phyloP scores from a whole-genome alignment of 148 eudicot genomes.

The Vaccinium vitisidaea region DNA sequence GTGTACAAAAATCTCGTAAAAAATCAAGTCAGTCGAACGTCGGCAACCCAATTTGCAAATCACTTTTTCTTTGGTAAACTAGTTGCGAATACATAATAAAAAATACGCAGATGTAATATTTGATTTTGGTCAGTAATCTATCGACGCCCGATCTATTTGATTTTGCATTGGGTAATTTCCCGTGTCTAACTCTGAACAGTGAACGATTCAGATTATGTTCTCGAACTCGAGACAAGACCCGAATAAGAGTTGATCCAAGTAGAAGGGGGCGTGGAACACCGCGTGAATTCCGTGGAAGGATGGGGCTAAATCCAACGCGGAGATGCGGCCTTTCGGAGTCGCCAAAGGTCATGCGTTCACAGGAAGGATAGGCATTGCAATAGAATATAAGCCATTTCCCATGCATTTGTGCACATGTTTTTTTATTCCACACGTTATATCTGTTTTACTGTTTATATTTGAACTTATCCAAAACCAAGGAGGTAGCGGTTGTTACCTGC shows the following conservation, averaged over 20 bases:
- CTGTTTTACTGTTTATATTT: not conserved
- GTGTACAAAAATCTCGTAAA: not conserved
- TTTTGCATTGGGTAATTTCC: too few species aligned
- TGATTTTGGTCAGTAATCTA: not conserved
- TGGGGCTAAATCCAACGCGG: not conserved
- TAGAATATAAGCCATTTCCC: not conserved
- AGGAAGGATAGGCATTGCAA: not conserved
- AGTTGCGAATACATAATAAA: too few species aligned
- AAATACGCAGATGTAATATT: not conserved
- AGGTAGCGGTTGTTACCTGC: not conserved
- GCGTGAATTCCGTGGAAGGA: not conserved
- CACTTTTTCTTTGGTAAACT: not conserved
- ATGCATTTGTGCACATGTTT: not conserved
- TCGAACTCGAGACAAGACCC: not conserved
- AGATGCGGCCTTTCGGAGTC: not conserved
- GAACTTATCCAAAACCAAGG: not conserved
- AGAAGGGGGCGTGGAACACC: not conserved
- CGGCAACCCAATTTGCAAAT: too few species aligned
- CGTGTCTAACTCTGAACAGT: not conserved
- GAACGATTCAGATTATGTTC: not conserved
- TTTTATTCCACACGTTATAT: not conserved
- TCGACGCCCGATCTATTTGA: not conserved
- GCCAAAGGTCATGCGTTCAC: not conserved
- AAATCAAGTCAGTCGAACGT: too few species aligned
- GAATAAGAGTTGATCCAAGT: not conserved